Evolutionary conservation across 1,284 basidiomycete species (phyloP), one percentile per base, ranked within the genome.

Genomic region (Inonotus obliquus): DNA sequence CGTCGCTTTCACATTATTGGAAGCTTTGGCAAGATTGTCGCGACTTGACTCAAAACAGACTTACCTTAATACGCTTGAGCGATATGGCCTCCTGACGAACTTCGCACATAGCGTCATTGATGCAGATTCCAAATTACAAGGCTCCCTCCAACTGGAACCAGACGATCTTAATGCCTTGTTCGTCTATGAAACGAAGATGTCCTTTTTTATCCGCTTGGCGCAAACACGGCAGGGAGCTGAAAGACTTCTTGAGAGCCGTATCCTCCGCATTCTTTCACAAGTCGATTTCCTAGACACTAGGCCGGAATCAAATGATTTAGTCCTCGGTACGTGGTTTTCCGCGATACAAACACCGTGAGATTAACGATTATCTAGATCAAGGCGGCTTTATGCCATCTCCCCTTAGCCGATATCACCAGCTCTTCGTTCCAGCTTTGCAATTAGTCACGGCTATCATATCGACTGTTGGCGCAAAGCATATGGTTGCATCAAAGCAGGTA

Each of bases 111-210:
- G 89, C 17, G 73, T 98, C 65, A 93, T 93, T 72, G 94, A 96
- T 70, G 81, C 86, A 2, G 96, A 98, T 74, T 68, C 76, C 41
- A 81, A 86, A n/a, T 74, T 99, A 63, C 87, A 91, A 69, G 83
- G 84, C 23, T 87, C 95, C 17, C 79, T 98, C 10, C 87, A 88
- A 68, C 91, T 94, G 11, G 94, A 98, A 73, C 94, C 95, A 55
- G 92, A 92, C 69, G 91, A 94, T 65, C 76, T 99, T 21, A 96
- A 98, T 69, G 82, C 93, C 0, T 79, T 96, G 52, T 98, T 97
- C 74, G 92, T 98, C 14, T 98, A 96, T 70, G 96, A 98, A 73
- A 85, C 95, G 14, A 95, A 96, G 74, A 87, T 97, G 81, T 90
- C 93, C 0, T 79, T 97, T 66, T 85, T 98, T 60, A 84, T 90